Evolutionary conservation across 768 basidiomycete genomes (phyloP).

Genomic region (Leccinum olivaceopallidum): DNA sequence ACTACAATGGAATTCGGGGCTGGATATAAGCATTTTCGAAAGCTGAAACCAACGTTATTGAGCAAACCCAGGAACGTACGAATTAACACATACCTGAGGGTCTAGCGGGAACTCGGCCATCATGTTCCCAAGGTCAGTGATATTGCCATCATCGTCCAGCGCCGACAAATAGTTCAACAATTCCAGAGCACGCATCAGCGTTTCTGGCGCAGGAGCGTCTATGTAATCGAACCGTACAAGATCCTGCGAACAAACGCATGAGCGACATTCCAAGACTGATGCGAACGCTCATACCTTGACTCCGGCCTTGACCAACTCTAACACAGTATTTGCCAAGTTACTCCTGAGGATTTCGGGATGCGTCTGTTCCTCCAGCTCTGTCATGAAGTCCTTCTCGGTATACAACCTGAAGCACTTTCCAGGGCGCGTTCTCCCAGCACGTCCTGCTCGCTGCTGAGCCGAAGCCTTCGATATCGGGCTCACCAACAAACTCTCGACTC

Average conservation of each 20-base stretch:
- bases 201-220: slow-evolving; percentile 94
- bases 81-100: slow-evolving; percentile 65
- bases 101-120: slow-evolving; percentile 99
- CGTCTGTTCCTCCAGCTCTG: slow-evolving; percentile 95
- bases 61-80: neutral
- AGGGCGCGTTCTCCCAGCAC: slow-evolving; percentile 93
- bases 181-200: slow-evolving; percentile 95
- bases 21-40: slow-evolving; percentile 91
- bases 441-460: slow-evolving; percentile 94
- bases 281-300: slow-evolving; percentile 56
- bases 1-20: slow-evolving; percentile 94
- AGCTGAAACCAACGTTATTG: slow-evolving; percentile 39
- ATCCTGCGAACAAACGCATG: slow-evolving; percentile 43
- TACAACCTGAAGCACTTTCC: slow-evolving; percentile 98
- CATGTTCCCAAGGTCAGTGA: slow-evolving; percentile 82
- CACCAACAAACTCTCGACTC: slow-evolving; percentile 92
- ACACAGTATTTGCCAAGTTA: slow-evolving; percentile 90
- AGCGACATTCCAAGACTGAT: neutral
- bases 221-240: slow-evolving; percentile 87
- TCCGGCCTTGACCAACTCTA: slow-evolving; percentile 93
- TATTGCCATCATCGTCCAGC: slow-evolving; percentile 89
- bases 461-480: slow-evolving; percentile 96
- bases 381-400: slow-evolving; percentile 96
- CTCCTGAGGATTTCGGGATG: slow-evolving; percentile 94
- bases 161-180: slow-evolving; percentile 90